These are phyloP conservation scores for Boletus sp. DNA, from an alignment of 1,284 basidiomycete genomes.

Conservation along the genomic window DNA sequence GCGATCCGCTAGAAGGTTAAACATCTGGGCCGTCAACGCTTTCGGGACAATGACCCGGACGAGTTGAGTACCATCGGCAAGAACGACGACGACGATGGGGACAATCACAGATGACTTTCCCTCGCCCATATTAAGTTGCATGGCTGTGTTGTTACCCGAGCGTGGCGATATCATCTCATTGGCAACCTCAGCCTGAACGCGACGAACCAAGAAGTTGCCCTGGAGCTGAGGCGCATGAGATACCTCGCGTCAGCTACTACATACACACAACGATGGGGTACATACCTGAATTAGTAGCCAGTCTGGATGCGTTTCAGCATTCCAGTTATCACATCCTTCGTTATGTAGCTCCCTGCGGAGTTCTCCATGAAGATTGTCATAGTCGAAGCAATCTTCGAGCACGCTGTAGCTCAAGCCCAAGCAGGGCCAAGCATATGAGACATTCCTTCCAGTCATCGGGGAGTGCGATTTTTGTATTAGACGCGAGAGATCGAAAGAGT, in stretches of 20 bases:
- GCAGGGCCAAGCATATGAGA: constrained; percentile 21
- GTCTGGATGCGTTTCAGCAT: constrained; percentile 28
- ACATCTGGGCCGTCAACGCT: constrained; percentile 40
- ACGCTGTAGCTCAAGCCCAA: constrained; percentile 32
- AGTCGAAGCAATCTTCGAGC: constrained; percentile 20
- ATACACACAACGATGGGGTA: not conserved
- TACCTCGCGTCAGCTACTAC: not conserved
- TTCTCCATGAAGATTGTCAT: constrained; percentile 24
- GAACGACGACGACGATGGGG: not conserved
- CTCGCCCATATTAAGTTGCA: not conserved
- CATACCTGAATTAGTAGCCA: constrained; percentile 48
- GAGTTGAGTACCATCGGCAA: not conserved
- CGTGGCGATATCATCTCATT: not conserved
- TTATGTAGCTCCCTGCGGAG: constrained; percentile 37
- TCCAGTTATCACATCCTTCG: constrained; percentile 12
- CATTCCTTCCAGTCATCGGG: constrained; percentile 27
- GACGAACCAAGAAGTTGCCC: not conserved
- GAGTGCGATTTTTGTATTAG: constrained; percentile 8
- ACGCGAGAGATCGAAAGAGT: constrained; percentile 28
- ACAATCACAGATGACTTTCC: not conserved
- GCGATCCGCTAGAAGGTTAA: constrained; percentile 42
- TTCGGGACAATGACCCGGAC: constrained; percentile 31
- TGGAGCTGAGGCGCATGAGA: not conserved
- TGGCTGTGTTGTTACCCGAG: not conserved
- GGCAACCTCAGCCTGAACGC: not conserved